A percentile compares a stretch with the other conserved stretches of the same genome.
Evolutionary conservation across 352 stramenopile species (phyloP).

Genomic region (Globisporangium rhizosaccharum): DNA sequence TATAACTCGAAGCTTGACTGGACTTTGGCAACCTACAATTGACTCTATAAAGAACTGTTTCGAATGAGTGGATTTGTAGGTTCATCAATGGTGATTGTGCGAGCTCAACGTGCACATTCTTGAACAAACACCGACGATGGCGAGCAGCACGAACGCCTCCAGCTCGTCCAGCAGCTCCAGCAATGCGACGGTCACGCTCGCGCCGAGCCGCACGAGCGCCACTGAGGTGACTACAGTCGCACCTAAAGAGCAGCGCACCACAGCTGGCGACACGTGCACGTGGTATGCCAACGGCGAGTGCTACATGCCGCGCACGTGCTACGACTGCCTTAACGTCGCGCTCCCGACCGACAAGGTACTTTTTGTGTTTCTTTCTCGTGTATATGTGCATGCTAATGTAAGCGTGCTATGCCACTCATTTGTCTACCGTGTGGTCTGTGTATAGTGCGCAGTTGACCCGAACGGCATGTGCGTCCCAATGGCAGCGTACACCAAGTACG

Average conservation of each 20-base stretch:
- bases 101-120: no score
- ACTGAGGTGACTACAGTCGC: neutral
- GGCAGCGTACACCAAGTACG: conserved; percentile 2
- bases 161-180: no score
- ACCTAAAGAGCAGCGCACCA: neutral
- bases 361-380: neutral
- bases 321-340: conserved; percentile 14
- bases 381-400: neutral
- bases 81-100: no score
- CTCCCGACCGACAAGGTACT: conserved; percentile 3
- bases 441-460: conserved; percentile 9
- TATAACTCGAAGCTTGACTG: no score
- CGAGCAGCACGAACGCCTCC: no score
- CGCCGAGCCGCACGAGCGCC: no score
- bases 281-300: conserved; percentile 10
- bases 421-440: neutral
- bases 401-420: neutral
- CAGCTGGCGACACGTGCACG: conserved; percentile 8
- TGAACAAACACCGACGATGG: no score
- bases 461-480: conserved; percentile 16
- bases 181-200: no score
- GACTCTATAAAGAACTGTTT: no score
- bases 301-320: conserved; percentile 11
- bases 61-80: no score
- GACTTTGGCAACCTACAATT: no score